Base-by-base conservation (phyloP, 441 rosid species). In the Manihot esculenta region DNA sequence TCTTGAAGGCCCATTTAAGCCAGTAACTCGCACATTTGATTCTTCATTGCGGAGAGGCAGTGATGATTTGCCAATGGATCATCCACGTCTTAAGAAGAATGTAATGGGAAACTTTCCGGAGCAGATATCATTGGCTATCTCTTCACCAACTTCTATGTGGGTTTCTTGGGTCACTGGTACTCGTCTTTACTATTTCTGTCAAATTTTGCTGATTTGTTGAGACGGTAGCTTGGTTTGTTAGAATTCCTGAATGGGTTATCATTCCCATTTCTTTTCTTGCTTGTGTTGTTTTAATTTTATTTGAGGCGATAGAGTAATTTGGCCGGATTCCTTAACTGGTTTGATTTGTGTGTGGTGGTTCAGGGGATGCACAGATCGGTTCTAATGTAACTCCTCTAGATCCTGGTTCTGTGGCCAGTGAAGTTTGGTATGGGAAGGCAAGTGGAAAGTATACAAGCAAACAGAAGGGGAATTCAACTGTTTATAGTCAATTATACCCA, bases 101-200 rank as follows among this genome's bases (percentile, higher is more conserved):
- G 83, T 60, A 20, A 41, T 51, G 12, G 70, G 75, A 27, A 78
- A 82, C 73, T 78, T 71, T 66, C 98, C 97, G 5, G 87, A 89
- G 75, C 98, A 93, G 81, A 82, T 93, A 72, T 83, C 87, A 8
- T 70, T 93, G 60, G 89, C 98, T 59, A 84, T 89, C 27, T 88
- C 85, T 72, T 77, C 64, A 58, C 70, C 78, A 71, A 79, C 85
- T 78, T 87, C 97, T 3, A 78, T 87, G 68, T 91, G 89, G 91
- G 75, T 91, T 69, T 88, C 96, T 70, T 91, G 97, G 98, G 74
- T 91, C 77, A 91, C 97, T 69, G 97, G 97, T 78, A 71, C 45
- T 55, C 60, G 14, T n/a, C 64, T 10, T 5, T 64, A 10, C 20
- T 60, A 21, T 26, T 60, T 61, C 26, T 48, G 23, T 7, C 11